Base-by-base conservation (phyloP, 495 filamentous ascomycete species). In the Trichoderma virens region DNA sequence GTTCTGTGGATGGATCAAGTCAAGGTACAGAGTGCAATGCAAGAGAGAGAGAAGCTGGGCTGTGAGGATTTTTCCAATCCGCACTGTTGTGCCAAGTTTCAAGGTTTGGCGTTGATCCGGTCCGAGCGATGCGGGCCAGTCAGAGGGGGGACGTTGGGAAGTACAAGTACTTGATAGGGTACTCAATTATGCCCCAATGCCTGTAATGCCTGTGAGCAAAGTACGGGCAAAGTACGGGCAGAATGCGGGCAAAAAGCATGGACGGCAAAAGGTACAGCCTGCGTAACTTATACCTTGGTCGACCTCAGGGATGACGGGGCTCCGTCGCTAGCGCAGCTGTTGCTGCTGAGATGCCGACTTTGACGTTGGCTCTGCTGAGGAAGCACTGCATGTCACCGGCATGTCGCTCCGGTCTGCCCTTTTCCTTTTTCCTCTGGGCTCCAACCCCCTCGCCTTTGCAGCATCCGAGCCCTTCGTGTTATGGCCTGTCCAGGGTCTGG, bases 21-120 rank as follows among this genome's bases (percentile, higher is more conserved):
- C 0, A 9, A 18, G 27, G 14, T 62, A 13, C 35, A 18, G 14
- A n/a, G n/a, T n/a, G 18, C 4, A 32, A 11, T 41, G 38, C 38
- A 31, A 20, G 30, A 11, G 35, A 38, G 14, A 61, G 30, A 45
- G n/a, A 43, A 20, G 61, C 61, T 27, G 61, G 61, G 23, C 61
- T 62, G 61, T 62, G 34, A 62, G 34, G 38, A 41, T 41, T 43
- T 62, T 62, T 62, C 34, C 61, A 62, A 62, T 62, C 61, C 61
- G 61, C 61, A 62, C 61, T 62, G 61, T 62, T 31, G n/a, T n/a
- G 61, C n/a, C 38, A 61, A n/a, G 31, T 61, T 61, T 56, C 51
- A 61, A 61, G 59, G 59, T 61, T 61, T 61, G 59, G 59, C 8
- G 59, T 61, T 39, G 59, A 61, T 39, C 31, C 59, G 59, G 59